Percentiles rank a stretch among this genome's conserved stretches.
Conservation (phyloP, 2,329 filamentous ascomycete genomes). For the Neocucurbitaria cava region DNA sequence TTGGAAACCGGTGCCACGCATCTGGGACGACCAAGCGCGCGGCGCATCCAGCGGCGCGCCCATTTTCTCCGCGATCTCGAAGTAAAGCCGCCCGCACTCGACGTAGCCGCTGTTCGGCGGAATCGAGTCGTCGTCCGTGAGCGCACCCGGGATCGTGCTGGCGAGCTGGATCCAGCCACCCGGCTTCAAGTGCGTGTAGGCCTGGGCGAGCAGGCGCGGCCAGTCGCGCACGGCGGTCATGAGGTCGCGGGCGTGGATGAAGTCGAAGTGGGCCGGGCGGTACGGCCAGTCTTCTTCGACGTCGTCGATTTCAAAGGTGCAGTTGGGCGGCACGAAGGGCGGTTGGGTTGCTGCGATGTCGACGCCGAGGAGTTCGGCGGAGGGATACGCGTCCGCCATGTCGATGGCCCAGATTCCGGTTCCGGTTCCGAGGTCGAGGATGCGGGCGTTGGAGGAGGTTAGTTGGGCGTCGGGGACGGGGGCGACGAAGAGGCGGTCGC, state of each 20-base stretch:
- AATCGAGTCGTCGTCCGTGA: slow-evolving; percentile 28
- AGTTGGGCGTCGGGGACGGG: slow-evolving; percentile 21
- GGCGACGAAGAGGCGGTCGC: slow-evolving; percentile 20
- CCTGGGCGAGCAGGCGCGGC: slow-evolving; percentile 35
- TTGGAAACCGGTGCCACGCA: slow-evolving; percentile 50
- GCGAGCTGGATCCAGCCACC: slow-evolving; percentile 44
- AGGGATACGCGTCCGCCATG: slow-evolving; percentile 29
- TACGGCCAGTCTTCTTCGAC: slow-evolving; percentile 48
- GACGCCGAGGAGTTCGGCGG: slow-evolving; percentile 29
- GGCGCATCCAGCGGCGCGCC: slow-evolving; percentile 45
- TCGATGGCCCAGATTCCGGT: slow-evolving; percentile 35
- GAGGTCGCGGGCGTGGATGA: slow-evolving; percentile 40
- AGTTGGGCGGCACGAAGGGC: slow-evolving; percentile 48
- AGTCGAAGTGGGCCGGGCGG: slow-evolving; percentile 40
- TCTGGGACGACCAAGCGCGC: slow-evolving; percentile 41
- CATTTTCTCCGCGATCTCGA: slow-evolving; percentile 29
- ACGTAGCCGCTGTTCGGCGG: slow-evolving; percentile 27
- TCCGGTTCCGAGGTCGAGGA: slow-evolving; percentile 31
- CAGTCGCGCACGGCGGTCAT: slow-evolving; percentile 41
- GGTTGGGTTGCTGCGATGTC: slow-evolving; percentile 50
- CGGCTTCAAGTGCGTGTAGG: slow-evolving; percentile 47
- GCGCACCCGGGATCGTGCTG: slow-evolving; percentile 24
- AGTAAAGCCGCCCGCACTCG: slow-evolving; percentile 25
- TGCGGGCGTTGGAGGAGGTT: slow-evolving; percentile 4
- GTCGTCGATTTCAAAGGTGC: slow-evolving; percentile 50